Conservation (phyloP, 768 basidiomycete species). For the Russula vinacea region DNA sequence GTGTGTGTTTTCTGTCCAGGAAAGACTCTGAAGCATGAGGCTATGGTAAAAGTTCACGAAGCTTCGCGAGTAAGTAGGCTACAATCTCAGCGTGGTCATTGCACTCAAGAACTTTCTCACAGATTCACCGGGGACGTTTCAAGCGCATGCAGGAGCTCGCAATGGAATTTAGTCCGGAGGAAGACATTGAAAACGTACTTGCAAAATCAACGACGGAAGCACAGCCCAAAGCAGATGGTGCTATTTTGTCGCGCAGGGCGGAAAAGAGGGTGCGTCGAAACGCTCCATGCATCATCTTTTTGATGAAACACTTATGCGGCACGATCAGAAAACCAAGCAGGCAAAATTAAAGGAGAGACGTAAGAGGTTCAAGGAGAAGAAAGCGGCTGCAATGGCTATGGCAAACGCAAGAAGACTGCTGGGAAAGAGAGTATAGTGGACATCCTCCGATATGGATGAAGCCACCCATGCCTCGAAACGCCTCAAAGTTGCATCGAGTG, state of each 20-base stretch:
- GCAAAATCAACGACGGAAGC: conserved; percentile 18
- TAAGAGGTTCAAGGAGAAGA: conserved; percentile 46
- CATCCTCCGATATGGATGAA: neutral
- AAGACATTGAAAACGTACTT: conserved; percentile 46
- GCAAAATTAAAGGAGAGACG: conserved; percentile 47
- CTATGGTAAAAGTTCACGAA: conserved; percentile 56
- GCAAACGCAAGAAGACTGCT: conserved; percentile 29
- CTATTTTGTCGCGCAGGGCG: conserved; percentile 52
- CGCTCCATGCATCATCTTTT: neutral
- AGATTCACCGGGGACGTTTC: conserved; percentile 66
- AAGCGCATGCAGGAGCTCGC: conserved; percentile 49
- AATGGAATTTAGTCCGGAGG: conserved; percentile 40
- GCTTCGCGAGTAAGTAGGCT: conserved; percentile 57
- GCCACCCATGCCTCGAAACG: neutral
- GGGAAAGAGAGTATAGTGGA: neutral
- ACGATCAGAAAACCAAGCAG: conserved; percentile 47
- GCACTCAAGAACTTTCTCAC: conserved; percentile 7
- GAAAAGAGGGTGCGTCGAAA: conserved; percentile 54
- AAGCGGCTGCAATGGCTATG: conserved; percentile 39
- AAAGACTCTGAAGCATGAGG: conserved; percentile 60
- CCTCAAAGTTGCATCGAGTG: neutral
- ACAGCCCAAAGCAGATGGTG: conserved; percentile 12
- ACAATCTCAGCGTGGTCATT: conserved; percentile 23
- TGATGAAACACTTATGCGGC: neutral
- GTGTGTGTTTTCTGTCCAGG: conserved; percentile 69